These are phyloP conservation scores for Fraxinus velutina DNA, from an alignment of 305 asterid species.

Conservation along the genomic window DNA sequence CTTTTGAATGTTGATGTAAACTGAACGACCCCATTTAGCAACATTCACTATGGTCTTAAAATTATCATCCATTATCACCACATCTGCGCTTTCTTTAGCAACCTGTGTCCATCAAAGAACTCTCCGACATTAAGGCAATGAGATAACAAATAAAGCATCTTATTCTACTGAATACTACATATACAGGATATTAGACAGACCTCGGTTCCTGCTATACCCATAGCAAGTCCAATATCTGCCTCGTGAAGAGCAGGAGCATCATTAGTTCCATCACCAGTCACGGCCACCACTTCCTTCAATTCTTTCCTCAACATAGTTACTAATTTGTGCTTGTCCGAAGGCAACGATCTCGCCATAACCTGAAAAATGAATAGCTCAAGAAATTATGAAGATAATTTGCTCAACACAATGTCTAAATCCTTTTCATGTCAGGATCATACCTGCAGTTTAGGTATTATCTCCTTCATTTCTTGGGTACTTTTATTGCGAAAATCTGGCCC, in stretches of 20 bases:
- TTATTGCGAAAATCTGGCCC: conserved; percentile 63
- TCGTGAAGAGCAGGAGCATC: conserved; percentile 93
- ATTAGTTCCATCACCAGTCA: conserved; percentile 84
- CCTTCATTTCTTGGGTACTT: conserved; percentile 48
- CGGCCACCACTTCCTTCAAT: conserved; percentile 67
- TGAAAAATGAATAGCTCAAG: conserved; percentile 13
- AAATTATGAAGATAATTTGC: conserved; percentile 11
- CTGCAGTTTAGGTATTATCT: conserved; percentile 65
- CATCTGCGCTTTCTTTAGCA: conserved; percentile 78
- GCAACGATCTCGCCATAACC: conserved; percentile 78
- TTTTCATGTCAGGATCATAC: conserved; percentile 23
- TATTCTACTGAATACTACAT: not conserved
- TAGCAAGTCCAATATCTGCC: conserved; percentile 83
- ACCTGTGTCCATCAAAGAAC: conserved; percentile 42
- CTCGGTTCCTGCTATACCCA: conserved; percentile 92
- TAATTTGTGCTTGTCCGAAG: conserved; percentile 69
- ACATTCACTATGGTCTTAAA: conserved; percentile 63
- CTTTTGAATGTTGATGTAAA: conserved; percentile 77
- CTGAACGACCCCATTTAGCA: conserved; percentile 86
- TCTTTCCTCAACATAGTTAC: conserved; percentile 61
- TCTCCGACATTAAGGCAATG: not conserved
- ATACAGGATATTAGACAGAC: conserved; percentile 31
- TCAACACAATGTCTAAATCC: not conserved
- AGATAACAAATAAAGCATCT: not conserved
- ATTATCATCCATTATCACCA: conserved; percentile 77